phyloP scores from a whole-genome alignment of 1,139 yeast species.

The Scheffersomyces insectosa region DNA sequence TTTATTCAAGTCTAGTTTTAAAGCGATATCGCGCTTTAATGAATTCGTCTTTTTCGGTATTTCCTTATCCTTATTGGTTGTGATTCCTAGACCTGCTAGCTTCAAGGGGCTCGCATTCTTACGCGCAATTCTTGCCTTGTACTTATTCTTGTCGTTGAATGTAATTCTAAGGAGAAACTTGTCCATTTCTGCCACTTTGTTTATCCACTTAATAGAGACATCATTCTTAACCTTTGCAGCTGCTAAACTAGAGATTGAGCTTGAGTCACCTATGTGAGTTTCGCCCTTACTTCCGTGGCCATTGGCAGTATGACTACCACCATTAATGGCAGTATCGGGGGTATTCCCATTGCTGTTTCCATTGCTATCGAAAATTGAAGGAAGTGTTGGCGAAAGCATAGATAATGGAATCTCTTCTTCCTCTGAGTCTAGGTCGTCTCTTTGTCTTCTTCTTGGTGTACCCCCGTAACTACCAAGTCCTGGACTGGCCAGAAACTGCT shows the following conservation, averaged over 20 bases:
- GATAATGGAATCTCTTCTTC: slow-evolving; percentile 29
- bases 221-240: not conserved
- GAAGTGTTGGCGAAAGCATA: slow-evolving; percentile 38
- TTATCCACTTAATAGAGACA: slow-evolving; percentile 25
- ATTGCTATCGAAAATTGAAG: slow-evolving; percentile 26
- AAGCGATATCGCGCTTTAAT: slow-evolving; percentile 1
- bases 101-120: not conserved
- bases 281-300: too few relatives aligned
- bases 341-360: not conserved
- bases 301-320: not conserved
- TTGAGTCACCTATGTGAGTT: not conserved
- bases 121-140: slow-evolving; percentile 10
- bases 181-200: slow-evolving; percentile 17
- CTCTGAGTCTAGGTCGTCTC: slow-evolving; percentile 12
- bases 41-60: not conserved
- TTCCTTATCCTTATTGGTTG: slow-evolving; percentile 4
- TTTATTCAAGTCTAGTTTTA: not conserved
- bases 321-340: not conserved
- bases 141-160: slow-evolving; percentile 19
- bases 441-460: slow-evolving; percentile 8
- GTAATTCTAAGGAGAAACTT: slow-evolving; percentile 32
- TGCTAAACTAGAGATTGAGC: not conserved
- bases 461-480: not conserved
- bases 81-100: slow-evolving; percentile 26
- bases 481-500: not conserved